Conservation (phyloP, 768 basidiomycete genomes). For the Tricholoma sp. region DNA sequence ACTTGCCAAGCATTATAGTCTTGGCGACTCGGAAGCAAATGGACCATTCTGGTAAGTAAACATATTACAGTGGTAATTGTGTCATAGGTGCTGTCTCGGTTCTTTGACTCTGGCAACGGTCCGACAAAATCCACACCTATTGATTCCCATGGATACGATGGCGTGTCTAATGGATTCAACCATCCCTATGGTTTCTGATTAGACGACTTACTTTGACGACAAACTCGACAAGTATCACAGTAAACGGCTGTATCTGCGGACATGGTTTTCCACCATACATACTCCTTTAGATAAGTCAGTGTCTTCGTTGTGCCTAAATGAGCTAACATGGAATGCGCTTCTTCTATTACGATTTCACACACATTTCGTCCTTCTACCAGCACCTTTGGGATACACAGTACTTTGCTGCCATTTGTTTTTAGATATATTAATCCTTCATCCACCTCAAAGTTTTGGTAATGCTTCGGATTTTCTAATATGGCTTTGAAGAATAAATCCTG, state of each 20-base stretch:
- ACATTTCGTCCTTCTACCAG: conserved; percentile 8
- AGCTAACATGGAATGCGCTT: conserved; percentile 32
- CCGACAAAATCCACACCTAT: conserved; percentile 11
- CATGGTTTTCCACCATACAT: conserved; percentile 28
- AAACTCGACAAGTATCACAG: conserved; percentile 19
- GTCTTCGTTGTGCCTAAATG: conserved; percentile 31
- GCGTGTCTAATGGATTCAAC: conserved; percentile 9
- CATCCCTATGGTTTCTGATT: conserved; percentile 16
- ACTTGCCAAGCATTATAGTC: too few relatives aligned
- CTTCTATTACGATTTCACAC: conserved; percentile 24
- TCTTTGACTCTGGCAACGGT: conserved; percentile 11
- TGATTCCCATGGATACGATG: background rate
- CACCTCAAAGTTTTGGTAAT: conserved; percentile 10
- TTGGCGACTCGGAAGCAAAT: too few relatives aligned
- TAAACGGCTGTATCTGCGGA: conserved; percentile 7
- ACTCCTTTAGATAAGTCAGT: conserved; percentile 21
- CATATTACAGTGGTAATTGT: too few relatives aligned
- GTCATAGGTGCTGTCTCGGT: conserved; percentile 8
- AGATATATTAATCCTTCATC: conserved; percentile 12
- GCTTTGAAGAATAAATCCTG: too few relatives aligned
- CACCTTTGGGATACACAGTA: conserved; percentile 16
- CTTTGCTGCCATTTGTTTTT: background rate
- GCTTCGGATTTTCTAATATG: too few relatives aligned
- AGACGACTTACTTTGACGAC: conserved; percentile 8
- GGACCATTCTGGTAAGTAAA: too few relatives aligned